A percentile compares a stretch with the other conserved stretches of the same genome.
These are phyloP conservation scores for Acephala macrosclerotiorum DNA, from an alignment of 2,329 filamentous ascomycete species.

Conservation along the genomic window DNA sequence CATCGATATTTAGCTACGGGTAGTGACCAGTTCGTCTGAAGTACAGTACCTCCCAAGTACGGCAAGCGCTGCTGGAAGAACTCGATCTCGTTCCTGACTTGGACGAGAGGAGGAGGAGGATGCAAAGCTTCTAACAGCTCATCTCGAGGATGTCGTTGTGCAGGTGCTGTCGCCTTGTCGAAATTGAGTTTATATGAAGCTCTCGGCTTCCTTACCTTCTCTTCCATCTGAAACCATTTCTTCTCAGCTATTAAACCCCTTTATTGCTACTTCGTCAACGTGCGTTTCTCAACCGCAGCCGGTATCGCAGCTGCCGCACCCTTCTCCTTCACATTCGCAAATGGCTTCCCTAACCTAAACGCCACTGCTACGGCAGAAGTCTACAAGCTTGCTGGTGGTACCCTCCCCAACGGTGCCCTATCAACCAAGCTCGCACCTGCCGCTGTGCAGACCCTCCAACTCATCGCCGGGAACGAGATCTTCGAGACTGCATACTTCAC, in stretches of 20 bases:
- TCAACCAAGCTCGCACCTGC: constrained; percentile 55
- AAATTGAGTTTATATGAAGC: too few relatives aligned
- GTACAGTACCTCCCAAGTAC: too few relatives aligned
- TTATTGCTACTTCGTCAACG: background rate
- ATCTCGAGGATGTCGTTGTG: too few relatives aligned
- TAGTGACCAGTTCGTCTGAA: too few relatives aligned
- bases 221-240: too few relatives aligned
- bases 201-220: too few relatives aligned
- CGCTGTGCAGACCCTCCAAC: constrained; percentile 63
- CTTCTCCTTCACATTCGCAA: constrained; percentile 46
- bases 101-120: too few relatives aligned
- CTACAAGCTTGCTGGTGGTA: constrained; percentile 63
- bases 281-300: background rate
- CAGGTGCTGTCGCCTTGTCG: too few relatives aligned
- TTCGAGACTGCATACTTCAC: constrained; percentile 74
- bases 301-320: constrained; percentile 41
- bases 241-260: background rate
- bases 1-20: too few relatives aligned
- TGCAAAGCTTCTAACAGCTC: too few relatives aligned
- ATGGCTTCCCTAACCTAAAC: constrained; percentile 67
- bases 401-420: constrained; percentile 60
- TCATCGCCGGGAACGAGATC: constrained; percentile 75
- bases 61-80: too few relatives aligned
- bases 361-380: constrained; percentile 57
- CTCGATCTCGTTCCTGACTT: background rate